Conservation (phyloP, 2,329 filamentous ascomycete species). For the Alternaria gansuensis region DNA sequence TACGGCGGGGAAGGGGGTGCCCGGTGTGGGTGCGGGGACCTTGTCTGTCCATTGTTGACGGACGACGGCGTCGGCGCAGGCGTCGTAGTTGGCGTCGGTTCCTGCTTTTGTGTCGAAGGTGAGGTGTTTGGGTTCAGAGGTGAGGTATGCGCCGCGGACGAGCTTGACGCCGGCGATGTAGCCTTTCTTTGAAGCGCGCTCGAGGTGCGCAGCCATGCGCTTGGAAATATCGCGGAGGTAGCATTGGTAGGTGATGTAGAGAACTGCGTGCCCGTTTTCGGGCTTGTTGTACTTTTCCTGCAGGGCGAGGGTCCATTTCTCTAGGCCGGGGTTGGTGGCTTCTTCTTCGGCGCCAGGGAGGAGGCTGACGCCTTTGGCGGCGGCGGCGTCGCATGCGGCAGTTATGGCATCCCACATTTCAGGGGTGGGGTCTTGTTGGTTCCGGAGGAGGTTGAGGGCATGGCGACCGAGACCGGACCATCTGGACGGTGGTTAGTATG, state of each 20-base stretch:
- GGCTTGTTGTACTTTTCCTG: constrained; percentile 76
- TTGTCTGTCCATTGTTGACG: constrained; percentile 67
- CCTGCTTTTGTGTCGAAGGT: constrained; percentile 64
- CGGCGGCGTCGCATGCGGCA: constrained; percentile 76
- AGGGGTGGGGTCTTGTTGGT: constrained; percentile 68
- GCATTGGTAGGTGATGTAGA: constrained; percentile 73
- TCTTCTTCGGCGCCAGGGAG: constrained; percentile 90
- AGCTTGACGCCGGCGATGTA: constrained; percentile 66
- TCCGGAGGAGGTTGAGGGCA: constrained; percentile 72
- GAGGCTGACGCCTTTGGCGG: constrained; percentile 73
- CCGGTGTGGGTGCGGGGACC: constrained; percentile 55
- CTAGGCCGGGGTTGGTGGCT: constrained; percentile 78
- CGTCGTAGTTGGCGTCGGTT: constrained; percentile 73
- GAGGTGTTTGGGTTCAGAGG: constrained; percentile 59
- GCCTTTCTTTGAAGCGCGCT: constrained; percentile 55
- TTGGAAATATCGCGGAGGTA: constrained; percentile 62
- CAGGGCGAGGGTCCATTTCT: constrained; percentile 80
- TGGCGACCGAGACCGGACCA: constrained; percentile 84
- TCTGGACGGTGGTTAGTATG: constrained; percentile 49
- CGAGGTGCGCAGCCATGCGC: constrained; percentile 59
- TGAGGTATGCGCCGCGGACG: constrained; percentile 66
- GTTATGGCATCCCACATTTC: constrained; percentile 75
- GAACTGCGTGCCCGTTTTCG: constrained; percentile 66
- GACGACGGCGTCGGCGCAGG: constrained; percentile 72
- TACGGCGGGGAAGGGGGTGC: constrained; percentile 54